These are phyloP conservation scores for Dysphania ambrosioides DNA, from an alignment of 148 eudicot genomes.

Conservation along the genomic window DNA sequence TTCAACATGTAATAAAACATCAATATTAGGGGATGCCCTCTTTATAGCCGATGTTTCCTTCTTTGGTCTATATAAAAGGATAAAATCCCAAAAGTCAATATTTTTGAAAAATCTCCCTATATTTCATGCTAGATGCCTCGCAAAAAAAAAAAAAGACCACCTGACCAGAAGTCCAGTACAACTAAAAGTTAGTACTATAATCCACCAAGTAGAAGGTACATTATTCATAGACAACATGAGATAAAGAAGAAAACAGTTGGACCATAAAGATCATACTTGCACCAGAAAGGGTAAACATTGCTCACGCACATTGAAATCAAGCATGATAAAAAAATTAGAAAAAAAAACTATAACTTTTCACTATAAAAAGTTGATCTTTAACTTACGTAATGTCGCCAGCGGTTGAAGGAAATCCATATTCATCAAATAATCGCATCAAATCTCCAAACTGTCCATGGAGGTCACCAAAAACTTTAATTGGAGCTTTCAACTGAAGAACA, in stretches of 20 bases:
- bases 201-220: too few relatives aligned
- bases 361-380: not conserved
- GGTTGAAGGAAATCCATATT: conserved; percentile 97
- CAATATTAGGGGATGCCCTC: too few relatives aligned
- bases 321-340: not conserved
- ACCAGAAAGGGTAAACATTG: too few relatives aligned
- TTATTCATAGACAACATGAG: too few relatives aligned
- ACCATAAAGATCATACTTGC: too few relatives aligned
- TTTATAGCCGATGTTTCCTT: too few relatives aligned
- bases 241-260: too few relatives aligned
- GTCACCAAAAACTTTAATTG: conserved; percentile 96
- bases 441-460: conserved; percentile 99
- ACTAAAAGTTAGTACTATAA: too few relatives aligned
- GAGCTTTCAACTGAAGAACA: conserved; percentile 96
- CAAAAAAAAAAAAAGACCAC: not conserved
- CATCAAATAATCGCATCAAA: conserved; percentile 92
- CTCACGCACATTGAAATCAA: too few relatives aligned
- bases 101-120: not conserved
- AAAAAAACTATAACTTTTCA: not conserved
- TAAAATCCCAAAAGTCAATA: not conserved
- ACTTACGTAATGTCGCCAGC: conserved; percentile 97
- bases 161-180: too few relatives aligned
- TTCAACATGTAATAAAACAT: too few relatives aligned
- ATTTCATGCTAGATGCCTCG: not conserved
- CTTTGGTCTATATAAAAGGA: not conserved